These are phyloP conservation scores for Tulasnella calospora DNA, from an alignment of 768 basidiomycete species.

Conservation along the genomic window DNA sequence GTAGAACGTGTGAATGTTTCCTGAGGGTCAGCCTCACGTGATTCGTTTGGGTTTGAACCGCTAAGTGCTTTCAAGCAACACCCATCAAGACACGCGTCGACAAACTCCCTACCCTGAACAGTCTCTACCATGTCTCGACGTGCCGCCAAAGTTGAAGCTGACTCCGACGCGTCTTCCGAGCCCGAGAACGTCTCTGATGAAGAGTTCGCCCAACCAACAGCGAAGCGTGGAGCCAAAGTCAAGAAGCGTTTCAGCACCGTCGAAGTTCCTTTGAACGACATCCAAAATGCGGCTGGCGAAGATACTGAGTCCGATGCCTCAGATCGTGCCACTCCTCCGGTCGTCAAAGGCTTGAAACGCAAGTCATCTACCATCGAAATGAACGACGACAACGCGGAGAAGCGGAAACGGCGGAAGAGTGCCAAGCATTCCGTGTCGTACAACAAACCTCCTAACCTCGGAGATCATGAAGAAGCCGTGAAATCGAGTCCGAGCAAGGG, in stretches of 20 bases:
- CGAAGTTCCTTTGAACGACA: constrained; percentile 22
- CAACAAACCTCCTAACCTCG: constrained; percentile 41
- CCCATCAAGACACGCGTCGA: background rate
- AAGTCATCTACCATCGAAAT: constrained; percentile 38
- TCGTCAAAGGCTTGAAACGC: background rate
- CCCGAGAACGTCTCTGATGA: constrained; percentile 22
- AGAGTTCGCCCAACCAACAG: constrained; percentile 34
- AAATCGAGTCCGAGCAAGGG: constrained; percentile 33
- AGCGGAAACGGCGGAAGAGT: constrained; percentile 74
- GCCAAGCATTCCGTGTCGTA: constrained; percentile 51
- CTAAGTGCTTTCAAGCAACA: background rate
- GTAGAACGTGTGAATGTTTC: background rate
- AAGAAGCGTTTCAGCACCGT: constrained; percentile 31
- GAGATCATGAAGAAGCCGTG: constrained; percentile 53
- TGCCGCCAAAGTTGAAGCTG: background rate
- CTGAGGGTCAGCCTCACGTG: background rate
- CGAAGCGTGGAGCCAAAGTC: constrained; percentile 33
- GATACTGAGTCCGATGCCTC: constrained; percentile 36
- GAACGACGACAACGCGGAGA: constrained; percentile 87
- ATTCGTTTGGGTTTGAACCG: background rate
- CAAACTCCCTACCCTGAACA: background rate
- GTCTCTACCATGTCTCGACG: background rate
- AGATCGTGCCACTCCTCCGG: background rate
- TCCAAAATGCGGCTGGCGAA: constrained; percentile 14
- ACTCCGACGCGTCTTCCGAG: constrained; percentile 28